phyloP scores from a whole-genome alignment of 306 rosid genomes.

The Malus orientalis region DNA sequence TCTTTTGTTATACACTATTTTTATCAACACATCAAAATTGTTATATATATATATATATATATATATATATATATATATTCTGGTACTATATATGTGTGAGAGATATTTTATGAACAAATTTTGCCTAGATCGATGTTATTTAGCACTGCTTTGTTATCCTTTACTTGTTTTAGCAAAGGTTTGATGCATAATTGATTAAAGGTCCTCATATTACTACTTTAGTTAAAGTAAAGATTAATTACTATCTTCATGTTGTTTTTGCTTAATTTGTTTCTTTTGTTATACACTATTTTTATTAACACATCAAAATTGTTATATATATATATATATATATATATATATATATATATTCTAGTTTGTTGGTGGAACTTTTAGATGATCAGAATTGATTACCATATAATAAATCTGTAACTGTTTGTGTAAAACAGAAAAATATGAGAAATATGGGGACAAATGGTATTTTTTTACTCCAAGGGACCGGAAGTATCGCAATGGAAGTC shows the following conservation, averaged over 20 bases:
- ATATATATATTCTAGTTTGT: background rate
- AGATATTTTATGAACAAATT: background rate
- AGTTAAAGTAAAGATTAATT: background rate
- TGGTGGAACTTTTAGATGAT: background rate
- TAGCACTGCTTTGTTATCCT: background rate
- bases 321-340: too few relatives aligned
- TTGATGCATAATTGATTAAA: background rate
- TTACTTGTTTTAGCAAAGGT: background rate
- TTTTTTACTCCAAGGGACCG: constrained; percentile 13
- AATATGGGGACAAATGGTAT: constrained; percentile 8
- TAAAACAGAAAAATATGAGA: background rate
- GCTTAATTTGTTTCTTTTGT: background rate
- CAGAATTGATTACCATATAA: background rate
- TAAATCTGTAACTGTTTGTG: background rate
- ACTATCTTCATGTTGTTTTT: background rate
- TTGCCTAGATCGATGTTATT: background rate
- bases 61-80: background rate
- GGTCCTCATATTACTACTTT: background rate
- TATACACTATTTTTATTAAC: background rate
- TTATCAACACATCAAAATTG: too few relatives aligned
- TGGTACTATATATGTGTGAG: background rate
- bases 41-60: background rate
- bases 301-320: background rate
- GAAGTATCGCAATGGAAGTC: background rate
- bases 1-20: too few relatives aligned